Evolutionary conservation across 306 rosid species (phyloP).

Genomic region (Prunus padus): DNA sequence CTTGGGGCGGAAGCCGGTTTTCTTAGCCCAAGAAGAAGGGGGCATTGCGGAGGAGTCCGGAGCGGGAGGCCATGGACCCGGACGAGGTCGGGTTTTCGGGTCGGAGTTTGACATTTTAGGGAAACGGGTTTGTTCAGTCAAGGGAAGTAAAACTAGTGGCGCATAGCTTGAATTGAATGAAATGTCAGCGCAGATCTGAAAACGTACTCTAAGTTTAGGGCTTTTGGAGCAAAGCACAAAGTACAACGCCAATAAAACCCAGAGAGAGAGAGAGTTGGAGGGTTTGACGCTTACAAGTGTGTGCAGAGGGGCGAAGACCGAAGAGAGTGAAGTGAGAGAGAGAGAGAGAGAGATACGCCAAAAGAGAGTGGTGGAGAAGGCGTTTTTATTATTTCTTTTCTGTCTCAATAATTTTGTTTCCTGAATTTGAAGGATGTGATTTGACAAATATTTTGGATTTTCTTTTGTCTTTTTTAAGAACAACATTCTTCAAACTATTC

Average conservation of each 20-base stretch:
- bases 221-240: background rate
- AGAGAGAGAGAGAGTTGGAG: background rate
- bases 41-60: conserved; percentile 58
- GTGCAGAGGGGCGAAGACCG: conserved; percentile 2
- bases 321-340: conserved; percentile 6
- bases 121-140: background rate
- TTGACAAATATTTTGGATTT: too few relatives aligned
- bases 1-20: conserved; percentile 85
- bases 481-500: too few relatives aligned
- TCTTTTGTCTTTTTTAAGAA: background rate
- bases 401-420: background rate
- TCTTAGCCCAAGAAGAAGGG: conserved; percentile 92
- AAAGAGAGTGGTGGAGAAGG: conserved; percentile 27
- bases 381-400: conserved; percentile 6
- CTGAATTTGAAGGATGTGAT: background rate
- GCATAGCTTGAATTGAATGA: conserved; percentile 32
- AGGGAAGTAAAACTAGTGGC: conserved; percentile 6
- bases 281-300: conserved; percentile 1
- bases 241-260: background rate
- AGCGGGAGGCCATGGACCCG: conserved; percentile 84
- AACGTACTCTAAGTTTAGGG: background rate
- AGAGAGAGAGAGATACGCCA: conserved; percentile 27
- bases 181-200: conserved; percentile 47
- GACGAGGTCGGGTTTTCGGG: conserved; percentile 62
- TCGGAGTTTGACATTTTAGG: conserved; percentile 60